These are phyloP conservation scores for Coleophoma cylindrospora DNA, from an alignment of 2,329 filamentous ascomycete genomes.

Conservation along the genomic window DNA sequence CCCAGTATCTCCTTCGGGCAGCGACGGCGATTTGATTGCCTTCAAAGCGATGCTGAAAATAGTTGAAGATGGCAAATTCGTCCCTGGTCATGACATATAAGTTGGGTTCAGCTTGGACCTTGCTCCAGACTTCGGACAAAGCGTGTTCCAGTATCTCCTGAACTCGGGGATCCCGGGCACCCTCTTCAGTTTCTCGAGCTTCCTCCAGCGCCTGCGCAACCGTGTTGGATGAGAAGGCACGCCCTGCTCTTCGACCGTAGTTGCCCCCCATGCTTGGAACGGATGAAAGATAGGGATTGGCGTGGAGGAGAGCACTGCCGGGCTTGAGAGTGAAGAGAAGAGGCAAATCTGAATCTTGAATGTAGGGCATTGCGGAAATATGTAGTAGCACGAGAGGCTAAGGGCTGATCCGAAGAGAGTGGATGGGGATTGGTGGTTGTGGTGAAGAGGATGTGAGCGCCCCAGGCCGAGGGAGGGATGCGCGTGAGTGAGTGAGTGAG, in stretches of 20 bases:
- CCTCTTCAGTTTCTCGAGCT: slow-evolving; percentile 68
- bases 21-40: slow-evolving; percentile 42
- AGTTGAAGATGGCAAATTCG: slow-evolving; percentile 86
- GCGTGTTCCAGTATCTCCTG: slow-evolving; percentile 60
- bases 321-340: slow-evolving; percentile 5
- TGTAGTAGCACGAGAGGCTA: background rate
- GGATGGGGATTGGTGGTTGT: background rate
- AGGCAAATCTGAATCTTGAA: slow-evolving; percentile 15
- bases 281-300: slow-evolving; percentile 7
- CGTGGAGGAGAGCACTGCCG: slow-evolving; percentile 4
- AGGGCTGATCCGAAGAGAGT: background rate
- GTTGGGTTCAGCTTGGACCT: slow-evolving; percentile 57
- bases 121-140: slow-evolving; percentile 60
- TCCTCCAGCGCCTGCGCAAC: slow-evolving; percentile 69
- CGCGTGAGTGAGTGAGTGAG: background rate
- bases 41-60: slow-evolving; percentile 64
- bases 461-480: background rate
- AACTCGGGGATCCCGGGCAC: slow-evolving; percentile 56
- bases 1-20: slow-evolving; percentile 49
- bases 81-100: slow-evolving; percentile 70
- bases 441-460: too few species aligned
- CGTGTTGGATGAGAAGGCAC: background rate
- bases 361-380: slow-evolving; percentile 15
- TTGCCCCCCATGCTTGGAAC: slow-evolving; percentile 15
- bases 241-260: slow-evolving; percentile 3